phyloP scores from a whole-genome alignment of 2,329 filamentous ascomycete species.

The Aspergillus tamarii region DNA sequence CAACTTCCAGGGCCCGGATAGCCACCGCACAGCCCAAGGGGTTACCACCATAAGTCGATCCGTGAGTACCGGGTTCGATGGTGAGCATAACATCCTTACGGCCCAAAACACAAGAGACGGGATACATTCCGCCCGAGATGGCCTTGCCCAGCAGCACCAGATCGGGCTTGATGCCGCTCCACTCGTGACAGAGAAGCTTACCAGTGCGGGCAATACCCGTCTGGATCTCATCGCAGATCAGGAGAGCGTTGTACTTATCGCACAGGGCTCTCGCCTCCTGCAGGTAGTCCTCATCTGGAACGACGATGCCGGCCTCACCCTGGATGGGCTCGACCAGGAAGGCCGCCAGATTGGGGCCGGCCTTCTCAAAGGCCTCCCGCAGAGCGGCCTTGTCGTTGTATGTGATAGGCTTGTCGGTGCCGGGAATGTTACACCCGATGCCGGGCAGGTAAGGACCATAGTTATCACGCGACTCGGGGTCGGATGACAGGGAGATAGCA shows the following conservation, averaged over 20 bases:
- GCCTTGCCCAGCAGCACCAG: constrained; percentile 95
- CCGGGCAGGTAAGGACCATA: constrained; percentile 95
- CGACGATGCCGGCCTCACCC: constrained; percentile 94
- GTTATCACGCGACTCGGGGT: constrained; percentile 93
- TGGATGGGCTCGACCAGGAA: constrained; percentile 97
- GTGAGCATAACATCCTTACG: constrained; percentile 93
- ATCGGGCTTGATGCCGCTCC: constrained; percentile 93
- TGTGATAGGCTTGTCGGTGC: constrained; percentile 75
- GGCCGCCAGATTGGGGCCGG: constrained; percentile 83
- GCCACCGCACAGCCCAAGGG: constrained; percentile 93
- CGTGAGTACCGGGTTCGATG: constrained; percentile 93
- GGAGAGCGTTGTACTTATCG: constrained; percentile 90
- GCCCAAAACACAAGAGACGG: constrained; percentile 90
- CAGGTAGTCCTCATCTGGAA: constrained; percentile 89
- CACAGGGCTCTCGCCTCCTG: constrained; percentile 78
- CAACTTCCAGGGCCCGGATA: constrained; percentile 89
- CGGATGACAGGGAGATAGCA: constrained; percentile 91
- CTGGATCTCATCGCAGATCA: constrained; percentile 99
- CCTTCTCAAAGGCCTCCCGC: constrained; percentile 74
- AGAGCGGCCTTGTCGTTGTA: constrained; percentile 86
- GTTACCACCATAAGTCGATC: constrained; percentile 98
- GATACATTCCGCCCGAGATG: constrained; percentile 98
- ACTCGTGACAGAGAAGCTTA: constrained; percentile 90
- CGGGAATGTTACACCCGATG: constrained; percentile 75
- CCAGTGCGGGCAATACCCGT: constrained; percentile 96